phyloP scores from a whole-genome alignment of 768 basidiomycete species.

The Serendipita vermifera region DNA sequence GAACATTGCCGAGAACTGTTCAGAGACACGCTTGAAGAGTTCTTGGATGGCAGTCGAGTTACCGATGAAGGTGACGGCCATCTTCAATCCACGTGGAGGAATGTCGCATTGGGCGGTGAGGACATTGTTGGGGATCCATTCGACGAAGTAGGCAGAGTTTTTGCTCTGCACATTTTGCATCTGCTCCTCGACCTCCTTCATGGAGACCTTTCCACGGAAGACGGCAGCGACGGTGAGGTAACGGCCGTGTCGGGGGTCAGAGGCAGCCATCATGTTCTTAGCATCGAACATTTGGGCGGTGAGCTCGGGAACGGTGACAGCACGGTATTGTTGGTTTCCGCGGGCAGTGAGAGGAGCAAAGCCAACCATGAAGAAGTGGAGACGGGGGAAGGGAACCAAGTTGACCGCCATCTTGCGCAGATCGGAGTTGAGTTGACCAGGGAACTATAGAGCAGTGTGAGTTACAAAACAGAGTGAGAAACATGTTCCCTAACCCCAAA shows the following conservation, averaged over 20 bases:
- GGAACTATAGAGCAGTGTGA: slow-evolving; percentile 44
- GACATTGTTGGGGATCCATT: slow-evolving; percentile 99
- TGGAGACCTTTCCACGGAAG: slow-evolving; percentile 99
- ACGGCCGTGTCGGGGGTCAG: slow-evolving; percentile 90
- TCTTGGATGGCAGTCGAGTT: slow-evolving; percentile 97
- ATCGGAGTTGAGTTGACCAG: slow-evolving; percentile 98
- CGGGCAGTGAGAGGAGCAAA: slow-evolving; percentile 90
- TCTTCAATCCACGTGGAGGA: slow-evolving; percentile 86
- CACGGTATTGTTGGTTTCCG: slow-evolving; percentile 89
- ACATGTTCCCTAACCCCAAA: slow-evolving; percentile 41
- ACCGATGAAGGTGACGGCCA: slow-evolving; percentile 95
- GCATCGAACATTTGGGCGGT: slow-evolving; percentile 99
- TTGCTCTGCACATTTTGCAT: slow-evolving; percentile 97
- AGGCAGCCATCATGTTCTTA: slow-evolving; percentile 99
- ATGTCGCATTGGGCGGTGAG: slow-evolving; percentile 98
- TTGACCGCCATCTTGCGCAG: slow-evolving; percentile 97
- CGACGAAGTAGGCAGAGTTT: slow-evolving; percentile 96
- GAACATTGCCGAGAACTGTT: slow-evolving; percentile 99
- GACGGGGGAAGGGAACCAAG: slow-evolving; percentile 99
- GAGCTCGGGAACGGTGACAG: slow-evolving; percentile 92
- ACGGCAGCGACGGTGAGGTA: slow-evolving; percentile 96
- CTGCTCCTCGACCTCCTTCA: slow-evolving; percentile 99
- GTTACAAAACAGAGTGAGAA: background rate
- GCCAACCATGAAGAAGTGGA: slow-evolving; percentile 99
- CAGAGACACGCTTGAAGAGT: slow-evolving; percentile 96